These are phyloP conservation scores for Oidiodendron maius DNA, from an alignment of 495 filamentous ascomycete genomes.

Conservation along the genomic window DNA sequence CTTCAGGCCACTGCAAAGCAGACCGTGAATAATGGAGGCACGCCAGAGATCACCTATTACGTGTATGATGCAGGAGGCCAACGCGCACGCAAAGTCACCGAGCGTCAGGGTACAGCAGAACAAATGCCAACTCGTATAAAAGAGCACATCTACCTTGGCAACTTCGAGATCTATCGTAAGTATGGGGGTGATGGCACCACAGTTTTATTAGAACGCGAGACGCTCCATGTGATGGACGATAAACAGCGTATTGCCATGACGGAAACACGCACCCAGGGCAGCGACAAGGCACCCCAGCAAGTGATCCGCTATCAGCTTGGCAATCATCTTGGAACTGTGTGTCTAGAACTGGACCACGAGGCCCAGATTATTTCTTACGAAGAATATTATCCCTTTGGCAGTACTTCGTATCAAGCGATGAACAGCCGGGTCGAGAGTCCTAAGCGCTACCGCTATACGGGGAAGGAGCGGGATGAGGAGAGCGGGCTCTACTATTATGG, in stretches of 20 bases:
- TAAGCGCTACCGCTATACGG: slow-evolving; percentile 24
- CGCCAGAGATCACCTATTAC: slow-evolving; percentile 1
- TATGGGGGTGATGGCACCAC: slow-evolving; percentile 8
- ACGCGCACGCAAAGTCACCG: slow-evolving; percentile 3
- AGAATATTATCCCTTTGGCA: slow-evolving; percentile 32
- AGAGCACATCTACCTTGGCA: slow-evolving; percentile 22
- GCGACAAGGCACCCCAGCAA: neutral
- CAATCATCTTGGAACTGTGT: slow-evolving; percentile 15
- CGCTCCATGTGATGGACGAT: neutral
- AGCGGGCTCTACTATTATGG: slow-evolving; percentile 29
- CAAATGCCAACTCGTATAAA: slow-evolving; percentile 1
- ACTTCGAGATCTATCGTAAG: slow-evolving; percentile 17
- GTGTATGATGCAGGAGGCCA: neutral
- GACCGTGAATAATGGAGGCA: neutral
- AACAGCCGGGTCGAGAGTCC: slow-evolving; percentile 8
- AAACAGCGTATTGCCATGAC: neutral
- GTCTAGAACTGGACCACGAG: slow-evolving; percentile 24
- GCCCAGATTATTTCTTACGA: slow-evolving; percentile 27
- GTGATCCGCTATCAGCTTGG: slow-evolving; percentile 19
- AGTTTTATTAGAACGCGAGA: neutral
- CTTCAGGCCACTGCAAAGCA: neutral
- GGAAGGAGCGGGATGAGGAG: slow-evolving; percentile 27
- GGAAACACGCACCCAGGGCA: neutral
- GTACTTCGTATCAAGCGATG: slow-evolving; percentile 18
- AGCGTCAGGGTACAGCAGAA: neutral